Percentiles rank a stretch among this genome's conserved stretches.
Conservation (phyloP, 768 basidiomycete genomes). For the Daedalea quercina region DNA sequence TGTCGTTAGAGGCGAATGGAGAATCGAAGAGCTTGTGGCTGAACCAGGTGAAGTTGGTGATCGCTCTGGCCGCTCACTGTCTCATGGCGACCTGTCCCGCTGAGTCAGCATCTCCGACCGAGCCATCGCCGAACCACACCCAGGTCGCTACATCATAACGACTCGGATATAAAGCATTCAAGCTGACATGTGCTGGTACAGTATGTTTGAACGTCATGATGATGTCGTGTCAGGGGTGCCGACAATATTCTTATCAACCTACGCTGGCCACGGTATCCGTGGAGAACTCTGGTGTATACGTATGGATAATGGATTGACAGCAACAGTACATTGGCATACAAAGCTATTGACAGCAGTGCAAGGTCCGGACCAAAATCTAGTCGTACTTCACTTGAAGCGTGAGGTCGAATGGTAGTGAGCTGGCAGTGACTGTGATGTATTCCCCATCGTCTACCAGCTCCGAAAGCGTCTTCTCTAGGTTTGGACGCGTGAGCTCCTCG, state of each 20-base stretch:
- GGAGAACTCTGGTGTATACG: no score
- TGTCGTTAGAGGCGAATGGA: not conserved
- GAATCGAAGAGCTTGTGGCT: not conserved
- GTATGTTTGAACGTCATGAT: no score
- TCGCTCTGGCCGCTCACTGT: no score
- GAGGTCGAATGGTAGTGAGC: slow-evolving; percentile 80
- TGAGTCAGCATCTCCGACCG: no score
- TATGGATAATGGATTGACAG: not conserved
- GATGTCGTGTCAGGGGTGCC: no score
- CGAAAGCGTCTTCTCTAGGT: slow-evolving; percentile 78
- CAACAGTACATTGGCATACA: not conserved
- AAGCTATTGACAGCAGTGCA: slow-evolving; percentile 4
- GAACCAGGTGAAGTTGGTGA: not conserved
- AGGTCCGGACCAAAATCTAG: slow-evolving; percentile 14
- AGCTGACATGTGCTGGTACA: no score
- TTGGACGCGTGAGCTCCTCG: slow-evolving; percentile 83
- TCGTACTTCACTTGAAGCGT: slow-evolving; percentile 57
- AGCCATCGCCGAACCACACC: no score
- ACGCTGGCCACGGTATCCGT: no score
- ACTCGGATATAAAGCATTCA: no score
- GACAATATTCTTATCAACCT: no score
- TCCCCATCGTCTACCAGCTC: slow-evolving; percentile 76
- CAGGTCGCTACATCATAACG: no score
- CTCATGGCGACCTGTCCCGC: no score
- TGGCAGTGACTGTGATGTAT: slow-evolving; percentile 85